Conservation (phyloP, 2,329 filamentous ascomycete genomes). For the Calonectria henricotiae region DNA sequence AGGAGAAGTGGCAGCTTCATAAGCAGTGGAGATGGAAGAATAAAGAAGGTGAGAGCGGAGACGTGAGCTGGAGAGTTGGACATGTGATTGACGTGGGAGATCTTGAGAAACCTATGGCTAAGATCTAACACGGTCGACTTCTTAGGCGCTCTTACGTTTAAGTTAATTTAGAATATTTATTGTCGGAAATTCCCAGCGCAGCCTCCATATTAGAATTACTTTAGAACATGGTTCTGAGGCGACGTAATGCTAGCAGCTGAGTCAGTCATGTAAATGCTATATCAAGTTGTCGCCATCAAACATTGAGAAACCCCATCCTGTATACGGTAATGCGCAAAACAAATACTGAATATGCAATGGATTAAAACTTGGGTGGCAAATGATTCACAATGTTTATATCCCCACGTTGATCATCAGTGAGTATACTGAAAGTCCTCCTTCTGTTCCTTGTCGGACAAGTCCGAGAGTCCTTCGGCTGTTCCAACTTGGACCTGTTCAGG, state of each 20-base stretch:
- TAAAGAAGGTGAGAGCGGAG: constrained; percentile 44
- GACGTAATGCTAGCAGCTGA: background rate
- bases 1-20: constrained; percentile 61
- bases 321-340: background rate
- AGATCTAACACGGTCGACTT: background rate
- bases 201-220: too few species aligned
- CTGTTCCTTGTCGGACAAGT: constrained; percentile 43
- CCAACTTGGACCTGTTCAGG: constrained; percentile 35
- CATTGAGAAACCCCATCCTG: too few species aligned
- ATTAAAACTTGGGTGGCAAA: background rate
- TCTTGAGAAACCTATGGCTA: background rate
- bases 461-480: constrained; percentile 36
- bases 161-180: background rate
- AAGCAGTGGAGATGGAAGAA: constrained; percentile 70
- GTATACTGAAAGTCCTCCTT: constrained; percentile 41
- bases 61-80: constrained; percentile 58
- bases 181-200: too few species aligned
- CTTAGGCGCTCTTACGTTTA: background rate
- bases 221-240: too few species aligned
- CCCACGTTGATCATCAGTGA: constrained; percentile 20
- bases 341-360: background rate
- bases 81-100: constrained; percentile 7
- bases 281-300: too few species aligned
- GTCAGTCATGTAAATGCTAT: too few species aligned
- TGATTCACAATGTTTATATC: background rate